Evolutionary conservation across 2,329 filamentous ascomycete genomes (phyloP).

Genomic region (Colletotrichum liaoningense): DNA sequence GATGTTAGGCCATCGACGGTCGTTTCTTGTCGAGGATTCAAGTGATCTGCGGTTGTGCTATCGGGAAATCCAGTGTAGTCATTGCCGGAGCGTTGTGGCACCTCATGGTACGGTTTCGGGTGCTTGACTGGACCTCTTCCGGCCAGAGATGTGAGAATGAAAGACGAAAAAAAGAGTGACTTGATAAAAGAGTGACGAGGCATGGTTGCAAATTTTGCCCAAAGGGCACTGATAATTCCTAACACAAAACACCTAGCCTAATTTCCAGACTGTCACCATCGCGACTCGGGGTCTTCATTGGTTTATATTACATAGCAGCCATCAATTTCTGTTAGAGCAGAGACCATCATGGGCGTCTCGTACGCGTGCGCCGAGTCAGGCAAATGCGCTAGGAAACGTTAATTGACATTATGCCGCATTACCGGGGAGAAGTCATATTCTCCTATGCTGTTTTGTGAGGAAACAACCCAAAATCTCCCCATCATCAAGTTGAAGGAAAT

Average conservation of each 20-base stretch:
- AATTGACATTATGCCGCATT: not conserved
- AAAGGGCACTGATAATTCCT: not conserved
- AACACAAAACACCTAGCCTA: not conserved
- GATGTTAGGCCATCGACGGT: not conserved
- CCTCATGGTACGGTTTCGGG: not conserved
- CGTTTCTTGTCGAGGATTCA: not conserved
- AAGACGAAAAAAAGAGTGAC: not conserved
- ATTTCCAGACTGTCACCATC: not conserved
- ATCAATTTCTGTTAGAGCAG: not conserved
- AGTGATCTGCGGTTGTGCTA: not conserved
- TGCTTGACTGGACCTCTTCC: not conserved
- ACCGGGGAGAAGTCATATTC: too few relatives aligned
- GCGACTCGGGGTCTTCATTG: not conserved
- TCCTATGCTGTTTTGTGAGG: too few relatives aligned
- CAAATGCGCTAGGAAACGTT: not conserved
- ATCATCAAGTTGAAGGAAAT: too few relatives aligned
- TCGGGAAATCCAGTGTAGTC: not conserved
- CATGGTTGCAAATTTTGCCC: not conserved
- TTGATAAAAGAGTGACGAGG: constrained; percentile 3
- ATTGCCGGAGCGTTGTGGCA: not conserved
- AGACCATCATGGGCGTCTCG: not conserved
- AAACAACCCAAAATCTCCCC: too few relatives aligned
- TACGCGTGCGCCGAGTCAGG: not conserved
- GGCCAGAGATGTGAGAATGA: not conserved
- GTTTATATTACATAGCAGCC: not conserved